These are phyloP conservation scores for Ogataea nakhonphanomensis DNA, from an alignment of 805 yeast species.

Conservation along the genomic window DNA sequence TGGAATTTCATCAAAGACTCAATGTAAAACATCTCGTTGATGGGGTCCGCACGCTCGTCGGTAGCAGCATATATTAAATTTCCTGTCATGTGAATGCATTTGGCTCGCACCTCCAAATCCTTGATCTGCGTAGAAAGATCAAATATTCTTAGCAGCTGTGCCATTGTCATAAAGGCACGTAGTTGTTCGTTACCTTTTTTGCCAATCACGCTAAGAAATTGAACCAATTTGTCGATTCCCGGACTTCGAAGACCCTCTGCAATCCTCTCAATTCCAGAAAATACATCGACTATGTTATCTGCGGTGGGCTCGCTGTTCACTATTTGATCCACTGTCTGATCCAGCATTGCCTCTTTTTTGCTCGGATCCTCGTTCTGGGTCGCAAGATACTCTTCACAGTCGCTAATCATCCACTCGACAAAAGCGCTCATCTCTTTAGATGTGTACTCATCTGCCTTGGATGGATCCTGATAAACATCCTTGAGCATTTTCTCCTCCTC, in stretches of 20 bases:
- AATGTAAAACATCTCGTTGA: constrained; percentile 49
- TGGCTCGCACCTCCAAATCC: constrained; percentile 29
- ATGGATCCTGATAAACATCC: constrained; percentile 14
- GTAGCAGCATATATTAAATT: constrained; percentile 39
- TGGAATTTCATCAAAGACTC: constrained; percentile 39
- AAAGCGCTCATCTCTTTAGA: constrained; percentile 21
- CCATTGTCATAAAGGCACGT: constrained; percentile 30
- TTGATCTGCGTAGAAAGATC: constrained; percentile 39
- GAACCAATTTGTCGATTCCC: constrained; percentile 25
- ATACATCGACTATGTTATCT: constrained; percentile 23
- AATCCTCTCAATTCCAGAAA: constrained; percentile 20
- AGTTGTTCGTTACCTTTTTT: constrained; percentile 18
- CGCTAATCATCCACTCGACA: constrained; percentile 29
- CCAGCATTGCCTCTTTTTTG: constrained; percentile 2
- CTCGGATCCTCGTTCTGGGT: constrained; percentile 10
- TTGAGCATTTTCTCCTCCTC: constrained; percentile 18
- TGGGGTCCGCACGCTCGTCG: constrained; percentile 45
- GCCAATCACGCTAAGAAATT: constrained; percentile 22
- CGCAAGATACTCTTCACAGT: constrained; percentile 18
- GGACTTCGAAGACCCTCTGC: constrained; percentile 18
- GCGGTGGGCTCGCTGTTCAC: constrained; percentile 15
- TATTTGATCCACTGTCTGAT: constrained; percentile 14
- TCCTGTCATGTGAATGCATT: constrained; percentile 40
- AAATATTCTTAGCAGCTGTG: constrained; percentile 36
- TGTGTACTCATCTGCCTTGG: constrained; percentile 15